phyloP scores from a whole-genome alignment of 495 filamentous ascomycete species.

The Neurospora africana region DNA sequence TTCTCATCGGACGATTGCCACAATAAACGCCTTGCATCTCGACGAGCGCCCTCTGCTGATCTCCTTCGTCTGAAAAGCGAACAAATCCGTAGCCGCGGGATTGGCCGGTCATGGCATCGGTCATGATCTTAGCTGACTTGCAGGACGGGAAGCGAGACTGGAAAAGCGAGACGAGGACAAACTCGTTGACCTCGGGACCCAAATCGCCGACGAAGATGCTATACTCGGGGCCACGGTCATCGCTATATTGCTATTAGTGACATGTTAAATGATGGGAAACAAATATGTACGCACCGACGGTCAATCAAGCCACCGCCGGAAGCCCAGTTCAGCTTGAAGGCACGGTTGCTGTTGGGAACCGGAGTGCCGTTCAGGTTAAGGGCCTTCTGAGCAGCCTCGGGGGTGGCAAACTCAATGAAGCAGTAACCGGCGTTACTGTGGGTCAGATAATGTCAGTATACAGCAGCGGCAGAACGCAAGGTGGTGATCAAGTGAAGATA shows the following conservation, averaged over 20 bases:
- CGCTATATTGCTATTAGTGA: conserved; percentile 41
- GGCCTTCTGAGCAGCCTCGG: conserved; percentile 83
- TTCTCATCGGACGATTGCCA: conserved; percentile 97
- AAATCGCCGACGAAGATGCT: conserved; percentile 98
- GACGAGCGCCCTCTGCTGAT: conserved; percentile 87
- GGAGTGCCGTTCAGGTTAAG: conserved; percentile 77
- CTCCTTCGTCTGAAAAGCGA: conserved; percentile 84
- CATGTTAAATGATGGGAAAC: background rate
- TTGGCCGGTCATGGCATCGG: conserved; percentile 94
- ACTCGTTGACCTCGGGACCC: conserved; percentile 97
- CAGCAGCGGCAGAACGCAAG: background rate
- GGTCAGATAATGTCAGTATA: background rate
- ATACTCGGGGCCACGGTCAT: conserved; percentile 92
- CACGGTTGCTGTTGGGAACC: conserved; percentile 87
- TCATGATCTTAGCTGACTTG: conserved; percentile 99
- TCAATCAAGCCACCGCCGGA: conserved; percentile 93
- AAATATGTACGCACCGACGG: conserved; percentile 54
- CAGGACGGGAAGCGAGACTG: conserved; percentile 91
- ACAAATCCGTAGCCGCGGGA: conserved; percentile 98
- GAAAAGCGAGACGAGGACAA: conserved; percentile 92
- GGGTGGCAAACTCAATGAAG: conserved; percentile 85
- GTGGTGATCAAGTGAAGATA: background rate
- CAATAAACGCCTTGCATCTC: conserved; percentile 99
- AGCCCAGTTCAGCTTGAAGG: conserved; percentile 99
- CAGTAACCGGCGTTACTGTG: conserved; percentile 94